Percentiles rank a stretch among this genome's conserved stretches.
These are phyloP conservation scores for Catharanthus roseus DNA, from an alignment of 257 asterid species.

Conservation along the genomic window DNA sequence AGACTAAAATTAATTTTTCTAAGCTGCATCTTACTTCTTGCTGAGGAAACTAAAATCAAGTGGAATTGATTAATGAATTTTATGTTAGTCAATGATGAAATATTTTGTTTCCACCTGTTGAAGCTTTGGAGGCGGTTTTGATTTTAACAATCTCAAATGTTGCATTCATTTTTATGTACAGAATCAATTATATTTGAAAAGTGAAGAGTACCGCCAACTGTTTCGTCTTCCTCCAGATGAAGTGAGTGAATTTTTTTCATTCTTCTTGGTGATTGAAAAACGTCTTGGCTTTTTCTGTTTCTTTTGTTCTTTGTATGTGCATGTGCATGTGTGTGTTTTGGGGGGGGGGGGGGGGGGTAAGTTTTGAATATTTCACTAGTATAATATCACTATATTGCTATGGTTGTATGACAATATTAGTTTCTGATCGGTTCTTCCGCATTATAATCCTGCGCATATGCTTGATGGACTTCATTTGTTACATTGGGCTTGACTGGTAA, in stretches of 20 bases:
- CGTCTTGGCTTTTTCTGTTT: not conserved
- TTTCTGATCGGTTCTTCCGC: not conserved
- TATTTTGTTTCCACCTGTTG: not conserved
- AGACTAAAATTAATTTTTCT: not conserved
- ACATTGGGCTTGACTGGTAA: not conserved
- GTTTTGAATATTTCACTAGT: too few relatives aligned
- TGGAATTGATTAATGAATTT: not conserved
- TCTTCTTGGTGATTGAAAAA: not conserved
- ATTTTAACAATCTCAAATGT: not conserved
- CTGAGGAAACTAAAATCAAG: not conserved
- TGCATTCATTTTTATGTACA: conserved; percentile 23
- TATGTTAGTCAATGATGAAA: not conserved
- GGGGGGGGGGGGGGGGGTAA: not conserved
- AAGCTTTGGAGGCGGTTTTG: not conserved
- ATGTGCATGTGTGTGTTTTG: too few relatives aligned
- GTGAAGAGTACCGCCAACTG: conserved; percentile 91
- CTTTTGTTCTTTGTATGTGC: too few relatives aligned
- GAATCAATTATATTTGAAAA: conserved; percentile 55
- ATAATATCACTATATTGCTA: too few relatives aligned
- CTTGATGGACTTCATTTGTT: not conserved
- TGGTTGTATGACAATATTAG: not conserved
- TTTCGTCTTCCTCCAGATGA: conserved; percentile 90
- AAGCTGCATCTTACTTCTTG: not conserved
- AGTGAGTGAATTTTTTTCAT: conserved; percentile 42
- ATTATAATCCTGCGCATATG: not conserved